These are phyloP conservation scores for Boletus rubescentipes DNA, from an alignment of 768 basidiomycete genomes.

Conservation along the genomic window DNA sequence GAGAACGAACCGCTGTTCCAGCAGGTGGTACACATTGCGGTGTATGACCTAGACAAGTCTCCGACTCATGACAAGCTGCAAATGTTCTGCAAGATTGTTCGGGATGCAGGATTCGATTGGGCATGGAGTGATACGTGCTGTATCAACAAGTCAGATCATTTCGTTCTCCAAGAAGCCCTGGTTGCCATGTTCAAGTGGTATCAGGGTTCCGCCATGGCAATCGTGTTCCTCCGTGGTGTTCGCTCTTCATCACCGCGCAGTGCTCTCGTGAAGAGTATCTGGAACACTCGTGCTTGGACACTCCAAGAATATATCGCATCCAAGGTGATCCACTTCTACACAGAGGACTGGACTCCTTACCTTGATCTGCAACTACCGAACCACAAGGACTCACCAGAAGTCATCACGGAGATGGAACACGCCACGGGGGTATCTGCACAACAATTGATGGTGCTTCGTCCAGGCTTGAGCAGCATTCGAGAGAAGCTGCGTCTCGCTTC, in stretches of 20 bases:
- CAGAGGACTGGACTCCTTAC: neutral
- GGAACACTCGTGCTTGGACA: neutral
- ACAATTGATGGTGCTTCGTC: neutral
- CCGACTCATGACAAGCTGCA: neutral
- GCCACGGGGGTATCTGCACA: neutral
- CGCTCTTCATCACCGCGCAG: neutral
- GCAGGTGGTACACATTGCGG: neutral
- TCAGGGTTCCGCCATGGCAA: neutral
- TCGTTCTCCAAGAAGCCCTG: neutral
- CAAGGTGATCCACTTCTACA: neutral
- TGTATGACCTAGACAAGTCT: neutral
- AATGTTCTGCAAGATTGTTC: neutral
- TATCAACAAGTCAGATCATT: neutral
- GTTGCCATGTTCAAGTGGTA: neutral
- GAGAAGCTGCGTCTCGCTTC: neutral
- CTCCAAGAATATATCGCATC: neutral
- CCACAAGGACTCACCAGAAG: neutral
- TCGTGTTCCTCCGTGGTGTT: neutral
- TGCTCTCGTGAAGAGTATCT: neutral
- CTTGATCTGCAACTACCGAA: neutral
- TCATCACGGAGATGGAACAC: neutral
- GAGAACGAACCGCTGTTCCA: neutral
- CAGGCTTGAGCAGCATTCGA: neutral
- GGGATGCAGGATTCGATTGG: neutral
- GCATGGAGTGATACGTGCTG: neutral